Conservation (phyloP, 352 stramenopile species). For the Globisporangium cederbergense region DNA sequence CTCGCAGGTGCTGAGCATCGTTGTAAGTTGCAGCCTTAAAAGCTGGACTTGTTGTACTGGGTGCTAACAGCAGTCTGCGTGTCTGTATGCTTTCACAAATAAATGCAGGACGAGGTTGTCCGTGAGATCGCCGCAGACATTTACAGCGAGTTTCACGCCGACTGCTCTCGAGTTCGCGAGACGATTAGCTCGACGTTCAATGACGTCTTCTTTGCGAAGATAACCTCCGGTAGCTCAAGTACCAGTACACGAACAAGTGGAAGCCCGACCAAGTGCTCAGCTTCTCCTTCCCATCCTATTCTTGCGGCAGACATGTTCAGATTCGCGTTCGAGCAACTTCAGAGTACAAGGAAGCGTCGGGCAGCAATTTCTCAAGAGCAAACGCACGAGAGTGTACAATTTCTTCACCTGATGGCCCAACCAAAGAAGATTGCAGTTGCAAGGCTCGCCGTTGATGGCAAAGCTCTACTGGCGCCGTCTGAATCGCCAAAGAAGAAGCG, state of each 20-base stretch:
- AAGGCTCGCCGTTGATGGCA: not conserved
- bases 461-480: not conserved
- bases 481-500: conserved; percentile 13
- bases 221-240: too few species aligned
- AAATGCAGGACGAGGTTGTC: conserved; percentile 20
- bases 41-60: too few species aligned
- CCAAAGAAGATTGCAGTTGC: not conserved
- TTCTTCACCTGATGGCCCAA: not conserved
- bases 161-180: conserved; percentile 19
- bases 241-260: not conserved
- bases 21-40: conserved; percentile 10
- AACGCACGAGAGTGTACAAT: not conserved
- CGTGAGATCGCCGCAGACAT: conserved; percentile 36
- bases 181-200: conserved; percentile 16
- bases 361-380: not conserved
- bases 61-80: not conserved
- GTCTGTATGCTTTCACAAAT: not conserved
- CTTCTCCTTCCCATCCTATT: not conserved
- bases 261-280: not conserved
- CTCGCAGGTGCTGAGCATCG: conserved; percentile 20
- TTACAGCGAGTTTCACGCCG: conserved; percentile 30
- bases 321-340: conserved; percentile 6
- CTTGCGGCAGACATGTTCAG: conserved; percentile 4
- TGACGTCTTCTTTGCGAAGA: conserved; percentile 24
- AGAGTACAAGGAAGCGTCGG: not conserved